phyloP scores from a whole-genome alignment of 2,329 filamentous ascomycete genomes.

The Rhynchosporium agropyri region DNA sequence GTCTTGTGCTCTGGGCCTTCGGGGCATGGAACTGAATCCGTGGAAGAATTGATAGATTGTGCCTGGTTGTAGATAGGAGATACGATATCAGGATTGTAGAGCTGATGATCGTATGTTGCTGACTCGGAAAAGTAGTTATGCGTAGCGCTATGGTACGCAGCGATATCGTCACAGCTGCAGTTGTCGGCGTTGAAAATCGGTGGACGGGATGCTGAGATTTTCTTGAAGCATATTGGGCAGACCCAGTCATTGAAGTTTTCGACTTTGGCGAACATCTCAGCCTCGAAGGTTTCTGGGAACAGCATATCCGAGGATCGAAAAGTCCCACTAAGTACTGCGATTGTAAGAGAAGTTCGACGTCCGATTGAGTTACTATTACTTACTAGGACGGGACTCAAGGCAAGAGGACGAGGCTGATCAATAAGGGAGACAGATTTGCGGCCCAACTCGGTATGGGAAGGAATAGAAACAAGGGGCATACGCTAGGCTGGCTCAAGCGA shows the following conservation, averaged over 20 bases:
- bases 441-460: conserved; percentile 1
- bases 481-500: neutral
- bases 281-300: conserved; percentile 20
- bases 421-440: conserved; percentile 30
- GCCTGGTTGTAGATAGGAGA: conserved; percentile 17
- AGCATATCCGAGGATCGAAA: conserved; percentile 23
- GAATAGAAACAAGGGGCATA: neutral
- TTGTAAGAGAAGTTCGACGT: conserved; percentile 10
- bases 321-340: conserved; percentile 21
- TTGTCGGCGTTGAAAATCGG: conserved; percentile 36
- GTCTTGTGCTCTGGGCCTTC: conserved; percentile 33
- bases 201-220: conserved; percentile 33
- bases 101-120: conserved; percentile 13
- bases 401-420: conserved; percentile 28
- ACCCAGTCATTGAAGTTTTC: conserved; percentile 30
- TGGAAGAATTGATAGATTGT: conserved; percentile 26
- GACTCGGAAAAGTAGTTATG: conserved; percentile 3
- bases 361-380: conserved; percentile 5
- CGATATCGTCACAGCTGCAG: conserved; percentile 34
- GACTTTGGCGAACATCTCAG: conserved; percentile 17
- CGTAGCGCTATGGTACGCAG: conserved; percentile 12
- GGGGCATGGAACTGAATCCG: conserved; percentile 20
- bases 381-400: conserved; percentile 25
- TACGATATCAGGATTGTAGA: conserved; percentile 12
- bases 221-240: conserved; percentile 34